phyloP scores from a whole-genome alignment of 2,329 filamentous ascomycete species.

The Phyllosticta capitalensis region DNA sequence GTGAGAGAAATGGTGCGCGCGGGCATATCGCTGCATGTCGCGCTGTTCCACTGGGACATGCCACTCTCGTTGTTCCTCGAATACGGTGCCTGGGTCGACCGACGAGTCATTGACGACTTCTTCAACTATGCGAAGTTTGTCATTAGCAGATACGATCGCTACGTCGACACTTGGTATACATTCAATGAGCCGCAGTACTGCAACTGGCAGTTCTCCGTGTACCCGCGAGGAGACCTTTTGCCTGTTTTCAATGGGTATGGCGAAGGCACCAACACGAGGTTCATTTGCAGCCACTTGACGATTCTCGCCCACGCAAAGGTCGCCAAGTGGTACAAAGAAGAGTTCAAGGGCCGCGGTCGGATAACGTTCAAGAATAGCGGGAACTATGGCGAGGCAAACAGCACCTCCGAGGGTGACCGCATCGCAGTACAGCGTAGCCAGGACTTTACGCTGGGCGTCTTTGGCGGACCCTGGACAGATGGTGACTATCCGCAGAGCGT shows the following conservation, averaged over 20 bases:
- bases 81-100: slow-evolving; percentile 33
- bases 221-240: slow-evolving; percentile 36
- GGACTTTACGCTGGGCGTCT: slow-evolving; percentile 37
- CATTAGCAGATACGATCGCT: slow-evolving; percentile 31
- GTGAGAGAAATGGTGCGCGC: slow-evolving; percentile 26
- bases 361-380: slow-evolving; percentile 37
- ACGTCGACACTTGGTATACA: slow-evolving; percentile 33
- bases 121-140: slow-evolving; percentile 36
- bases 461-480: slow-evolving; percentile 38
- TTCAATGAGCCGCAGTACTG: slow-evolving; percentile 38
- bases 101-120: slow-evolving; percentile 32
- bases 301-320: slow-evolving; percentile 35
- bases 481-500: slow-evolving; percentile 33
- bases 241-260: slow-evolving; percentile 36
- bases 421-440: slow-evolving; percentile 30
- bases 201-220: slow-evolving; percentile 39
- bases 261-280: slow-evolving; percentile 31
- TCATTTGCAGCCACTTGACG: slow-evolving; percentile 36
- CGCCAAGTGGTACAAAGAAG: slow-evolving; percentile 37
- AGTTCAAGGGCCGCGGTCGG: slow-evolving; percentile 33
- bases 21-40: slow-evolving; percentile 27
- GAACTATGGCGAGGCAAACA: slow-evolving; percentile 33
- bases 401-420: slow-evolving; percentile 26
- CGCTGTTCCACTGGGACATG: slow-evolving; percentile 36
- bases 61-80: slow-evolving; percentile 33